Percentiles rank a stretch among this genome's conserved stretches.
These are phyloP conservation scores for Podila epigama DNA, from an alignment of 192 early-diverging fungal genomes.

Conservation along the genomic window DNA sequence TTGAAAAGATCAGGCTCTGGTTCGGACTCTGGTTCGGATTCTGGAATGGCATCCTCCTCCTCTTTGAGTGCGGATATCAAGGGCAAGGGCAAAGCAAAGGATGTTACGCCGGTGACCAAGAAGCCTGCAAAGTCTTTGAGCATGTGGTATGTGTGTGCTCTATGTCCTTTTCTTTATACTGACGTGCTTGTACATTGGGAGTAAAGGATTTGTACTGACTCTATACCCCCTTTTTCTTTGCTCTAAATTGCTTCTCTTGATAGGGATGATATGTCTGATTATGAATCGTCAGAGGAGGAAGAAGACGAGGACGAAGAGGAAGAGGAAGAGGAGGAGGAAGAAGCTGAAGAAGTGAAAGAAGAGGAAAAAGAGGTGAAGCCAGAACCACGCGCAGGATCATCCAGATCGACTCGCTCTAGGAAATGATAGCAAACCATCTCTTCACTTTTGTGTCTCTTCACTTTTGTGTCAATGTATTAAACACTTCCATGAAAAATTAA, in stretches of 20 bases:
- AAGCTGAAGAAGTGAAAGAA: conserved; percentile 20
- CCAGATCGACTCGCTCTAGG: neutral
- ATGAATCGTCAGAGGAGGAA: conserved; percentile 40
- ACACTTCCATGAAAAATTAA: no score
- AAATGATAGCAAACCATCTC: neutral
- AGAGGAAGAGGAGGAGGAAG: conserved; percentile 23
- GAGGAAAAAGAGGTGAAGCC: conserved; percentile 15
- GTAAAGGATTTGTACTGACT: neutral
- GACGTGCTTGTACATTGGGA: no score
- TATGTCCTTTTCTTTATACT: neutral
- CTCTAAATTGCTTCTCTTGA: neutral
- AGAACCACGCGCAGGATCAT: conserved; percentile 28
- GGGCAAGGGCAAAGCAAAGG: conserved; percentile 39
- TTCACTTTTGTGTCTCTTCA: neutral
- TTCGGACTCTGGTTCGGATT: conserved; percentile 9
- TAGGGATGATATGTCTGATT: conserved; percentile 50
- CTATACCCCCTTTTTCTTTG: neutral
- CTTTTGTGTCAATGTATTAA: neutral
- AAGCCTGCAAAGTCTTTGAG: conserved; percentile 28
- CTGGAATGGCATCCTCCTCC: neutral
- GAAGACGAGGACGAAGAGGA: conserved; percentile 16
- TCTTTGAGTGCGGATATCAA: neutral
- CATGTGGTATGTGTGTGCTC: conserved; percentile 46
- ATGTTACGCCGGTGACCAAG: conserved; percentile 5
- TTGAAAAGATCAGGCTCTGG: no score